These are phyloP conservation scores for Hymenoscyphus occultus DNA, from an alignment of 2,329 filamentous ascomycete species.

Conservation along the genomic window DNA sequence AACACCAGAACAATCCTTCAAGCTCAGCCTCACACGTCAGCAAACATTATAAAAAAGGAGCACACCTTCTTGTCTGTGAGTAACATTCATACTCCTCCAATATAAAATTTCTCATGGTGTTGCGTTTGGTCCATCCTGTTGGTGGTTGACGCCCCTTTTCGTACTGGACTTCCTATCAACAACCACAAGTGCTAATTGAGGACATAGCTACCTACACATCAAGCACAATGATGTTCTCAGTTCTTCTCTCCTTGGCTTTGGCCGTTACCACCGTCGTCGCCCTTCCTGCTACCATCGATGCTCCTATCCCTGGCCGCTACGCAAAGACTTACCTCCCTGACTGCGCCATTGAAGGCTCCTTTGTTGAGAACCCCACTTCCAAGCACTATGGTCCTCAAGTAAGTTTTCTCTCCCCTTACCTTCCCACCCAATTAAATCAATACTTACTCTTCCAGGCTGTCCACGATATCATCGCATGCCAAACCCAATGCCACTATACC, in stretches of 20 bases:
- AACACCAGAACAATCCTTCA: neutral
- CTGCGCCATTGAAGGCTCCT: slow-evolving; percentile 1
- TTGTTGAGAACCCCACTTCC: neutral
- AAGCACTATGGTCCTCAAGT: slow-evolving; percentile 1
- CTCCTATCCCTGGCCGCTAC: neutral
- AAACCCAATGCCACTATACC: neutral
- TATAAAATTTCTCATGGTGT: neutral
- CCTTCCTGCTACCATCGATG: neutral
- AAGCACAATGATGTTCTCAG: neutral
- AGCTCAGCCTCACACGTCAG: neutral
- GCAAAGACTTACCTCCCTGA: neutral
- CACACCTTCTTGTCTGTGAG: neutral
- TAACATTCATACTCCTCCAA: neutral
- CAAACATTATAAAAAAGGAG: neutral
- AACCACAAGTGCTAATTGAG: neutral
- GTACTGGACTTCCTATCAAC: too few relatives aligned
- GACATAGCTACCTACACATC: neutral
- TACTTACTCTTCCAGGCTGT: neutral
- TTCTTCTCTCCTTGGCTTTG: neutral
- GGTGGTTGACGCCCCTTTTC: neutral
- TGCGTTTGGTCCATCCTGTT: too few relatives aligned
- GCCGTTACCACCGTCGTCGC: neutral
- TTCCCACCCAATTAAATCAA: neutral
- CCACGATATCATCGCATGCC: neutral
- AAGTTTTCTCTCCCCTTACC: neutral